Evolutionary conservation across 2,329 filamentous ascomycete species (phyloP).

Genomic region (Xylaria arbuscula): DNA sequence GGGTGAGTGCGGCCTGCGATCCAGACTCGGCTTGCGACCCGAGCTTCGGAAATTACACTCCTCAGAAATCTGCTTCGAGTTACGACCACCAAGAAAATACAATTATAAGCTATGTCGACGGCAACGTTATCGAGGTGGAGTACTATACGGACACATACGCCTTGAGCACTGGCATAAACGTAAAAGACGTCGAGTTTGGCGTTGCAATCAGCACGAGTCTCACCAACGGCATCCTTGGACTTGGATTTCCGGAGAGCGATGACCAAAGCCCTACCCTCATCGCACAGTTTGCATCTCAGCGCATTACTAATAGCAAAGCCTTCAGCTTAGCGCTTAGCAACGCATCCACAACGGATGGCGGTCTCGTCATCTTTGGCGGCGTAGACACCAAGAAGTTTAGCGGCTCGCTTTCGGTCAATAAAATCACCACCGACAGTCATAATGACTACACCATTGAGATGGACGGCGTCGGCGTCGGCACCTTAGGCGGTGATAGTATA

Average conservation of each 20-base stretch:
- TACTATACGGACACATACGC: not conserved
- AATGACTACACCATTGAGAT: not conserved
- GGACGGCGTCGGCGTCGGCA: not conserved
- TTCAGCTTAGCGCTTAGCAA: not conserved
- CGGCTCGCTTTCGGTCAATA: not conserved
- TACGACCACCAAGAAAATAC: no score
- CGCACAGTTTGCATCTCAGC: not conserved
- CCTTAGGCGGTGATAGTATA: not conserved
- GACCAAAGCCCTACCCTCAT: not conserved
- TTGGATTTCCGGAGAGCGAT: not conserved
- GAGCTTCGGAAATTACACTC: no score
- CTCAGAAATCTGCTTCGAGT: no score
- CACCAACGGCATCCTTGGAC: not conserved
- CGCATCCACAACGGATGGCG: not conserved
- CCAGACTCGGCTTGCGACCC: no score
- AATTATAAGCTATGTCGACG: no score
- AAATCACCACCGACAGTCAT: not conserved
- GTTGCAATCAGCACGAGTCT: not conserved
- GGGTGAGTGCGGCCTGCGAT: no score
- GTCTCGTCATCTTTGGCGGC: not conserved
- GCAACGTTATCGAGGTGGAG: not conserved
- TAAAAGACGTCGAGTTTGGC: not conserved
- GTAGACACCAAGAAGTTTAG: not conserved
- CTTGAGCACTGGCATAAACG: not conserved
- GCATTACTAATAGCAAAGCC: constrained; percentile 2